Conservation (phyloP, 805 yeast species). For the Komagataella ulmi region DNA sequence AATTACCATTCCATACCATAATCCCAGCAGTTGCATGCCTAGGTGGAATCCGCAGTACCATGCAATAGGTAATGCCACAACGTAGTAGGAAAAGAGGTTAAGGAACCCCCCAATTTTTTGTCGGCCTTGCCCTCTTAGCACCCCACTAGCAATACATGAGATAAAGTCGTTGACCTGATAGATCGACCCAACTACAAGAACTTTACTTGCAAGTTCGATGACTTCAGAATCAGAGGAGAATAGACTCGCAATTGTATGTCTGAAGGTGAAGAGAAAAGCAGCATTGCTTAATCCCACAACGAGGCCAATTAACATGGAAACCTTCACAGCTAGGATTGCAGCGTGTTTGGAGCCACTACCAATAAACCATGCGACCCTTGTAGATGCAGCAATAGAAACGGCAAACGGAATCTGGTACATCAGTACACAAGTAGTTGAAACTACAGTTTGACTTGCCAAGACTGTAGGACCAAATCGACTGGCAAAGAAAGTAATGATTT, state of each 20-base stretch:
- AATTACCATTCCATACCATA: constrained; percentile 22
- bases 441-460: constrained; percentile 64
- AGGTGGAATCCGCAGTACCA: constrained; percentile 38
- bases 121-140: constrained; percentile 44
- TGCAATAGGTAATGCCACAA: constrained; percentile 58
- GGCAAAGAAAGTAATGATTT: constrained; percentile 56
- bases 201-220: constrained; percentile 10
- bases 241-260: constrained; percentile 13
- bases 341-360: constrained; percentile 35
- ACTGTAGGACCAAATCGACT: constrained; percentile 48
- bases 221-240: constrained; percentile 19
- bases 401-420: constrained; percentile 70
- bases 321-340: constrained; percentile 13
- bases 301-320: constrained; percentile 13
- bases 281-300: constrained; percentile 12
- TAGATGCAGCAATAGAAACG: constrained; percentile 60
- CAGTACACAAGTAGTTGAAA: constrained; percentile 53
- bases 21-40: constrained; percentile 22
- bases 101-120: constrained; percentile 43
- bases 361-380: constrained; percentile 64
- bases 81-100: constrained; percentile 52
- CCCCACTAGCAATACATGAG: constrained; percentile 36
- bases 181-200: constrained; percentile 17
- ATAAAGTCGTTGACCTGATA: constrained; percentile 36
- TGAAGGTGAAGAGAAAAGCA: constrained; percentile 12